phyloP scores from a whole-genome alignment of 345 rosid genomes.

The Limnanthes douglasii region DNA sequence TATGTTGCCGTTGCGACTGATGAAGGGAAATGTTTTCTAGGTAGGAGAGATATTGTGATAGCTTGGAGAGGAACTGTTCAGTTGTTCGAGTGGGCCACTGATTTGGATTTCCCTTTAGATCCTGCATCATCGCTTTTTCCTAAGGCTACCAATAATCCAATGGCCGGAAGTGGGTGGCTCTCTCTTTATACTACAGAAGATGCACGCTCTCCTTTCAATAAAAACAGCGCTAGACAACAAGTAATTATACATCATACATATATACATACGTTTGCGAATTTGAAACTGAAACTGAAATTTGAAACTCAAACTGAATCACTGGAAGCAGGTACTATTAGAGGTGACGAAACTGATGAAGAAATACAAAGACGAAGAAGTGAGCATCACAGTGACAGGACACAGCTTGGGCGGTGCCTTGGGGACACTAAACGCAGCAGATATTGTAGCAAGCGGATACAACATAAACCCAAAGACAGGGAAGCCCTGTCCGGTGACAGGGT shows the following conservation, averaged over 20 bases:
- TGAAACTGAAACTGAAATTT: no score
- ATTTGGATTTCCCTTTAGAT: constrained; percentile 12
- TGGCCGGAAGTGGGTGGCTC: constrained; percentile 21
- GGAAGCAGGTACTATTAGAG: constrained; percentile 21
- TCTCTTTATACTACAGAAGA: constrained; percentile 19
- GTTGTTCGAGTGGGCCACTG: constrained; percentile 18
- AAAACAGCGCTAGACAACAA: constrained; percentile 29
- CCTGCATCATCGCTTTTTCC: constrained; percentile 19
- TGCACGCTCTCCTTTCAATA: constrained; percentile 13
- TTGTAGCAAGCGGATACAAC: constrained; percentile 19
- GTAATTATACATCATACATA: constrained; percentile 4
- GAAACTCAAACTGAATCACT: no score
- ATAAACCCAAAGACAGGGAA: constrained; percentile 14
- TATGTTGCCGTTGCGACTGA: constrained; percentile 36
- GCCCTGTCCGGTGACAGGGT: constrained; percentile 28
- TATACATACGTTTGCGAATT: no score
- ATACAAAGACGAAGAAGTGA: constrained; percentile 29
- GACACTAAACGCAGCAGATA: constrained; percentile 30
- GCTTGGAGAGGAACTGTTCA: constrained; percentile 38
- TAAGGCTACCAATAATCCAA: not conserved
- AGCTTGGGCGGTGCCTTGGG: constrained; percentile 48
- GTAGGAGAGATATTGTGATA: constrained; percentile 37
- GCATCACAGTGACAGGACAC: constrained; percentile 40
- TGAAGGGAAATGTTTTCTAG: constrained; percentile 21
- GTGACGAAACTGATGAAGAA: constrained; percentile 21